Percentiles rank a stretch among this genome's conserved stretches.
Evolutionary conservation across 2,329 filamentous ascomycete genomes (phyloP).

Genomic region (Penicillium concentricum): DNA sequence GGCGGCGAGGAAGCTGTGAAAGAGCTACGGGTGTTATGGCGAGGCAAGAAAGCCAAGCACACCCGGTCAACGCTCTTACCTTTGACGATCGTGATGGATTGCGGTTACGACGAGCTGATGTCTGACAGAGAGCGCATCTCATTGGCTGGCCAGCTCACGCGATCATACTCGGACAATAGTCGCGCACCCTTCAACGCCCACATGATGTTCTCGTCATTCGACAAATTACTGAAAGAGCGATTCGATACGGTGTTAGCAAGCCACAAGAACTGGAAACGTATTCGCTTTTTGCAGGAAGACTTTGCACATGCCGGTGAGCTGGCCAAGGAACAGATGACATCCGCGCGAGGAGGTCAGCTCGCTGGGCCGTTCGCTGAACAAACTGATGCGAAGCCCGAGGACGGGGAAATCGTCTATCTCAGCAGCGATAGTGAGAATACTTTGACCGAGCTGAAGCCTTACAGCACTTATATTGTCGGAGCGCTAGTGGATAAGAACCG

Average conservation of each 20-base stretch:
- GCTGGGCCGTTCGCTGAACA: slow-evolving; percentile 57
- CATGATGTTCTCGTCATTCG: slow-evolving; percentile 75
- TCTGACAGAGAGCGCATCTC: slow-evolving; percentile 80
- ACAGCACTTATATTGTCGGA: slow-evolving; percentile 89
- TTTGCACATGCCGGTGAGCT: slow-evolving; percentile 68
- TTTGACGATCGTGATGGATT: slow-evolving; percentile 81
- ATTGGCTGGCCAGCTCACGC: slow-evolving; percentile 76
- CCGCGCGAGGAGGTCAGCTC: slow-evolving; percentile 55
- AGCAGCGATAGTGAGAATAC: slow-evolving; percentile 88
- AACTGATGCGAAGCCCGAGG: slow-evolving; percentile 32
- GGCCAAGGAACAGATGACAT: slow-evolving; percentile 67
- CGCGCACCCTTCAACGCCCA: slow-evolving; percentile 66
- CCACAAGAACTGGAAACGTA: slow-evolving; percentile 76
- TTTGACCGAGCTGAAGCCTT: slow-evolving; percentile 76
- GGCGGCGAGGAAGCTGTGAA: slow-evolving; percentile 26
- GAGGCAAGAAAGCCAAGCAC: slow-evolving; percentile 25
- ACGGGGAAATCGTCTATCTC: slow-evolving; percentile 76
- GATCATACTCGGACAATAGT: slow-evolving; percentile 86
- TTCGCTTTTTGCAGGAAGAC: slow-evolving; percentile 70
- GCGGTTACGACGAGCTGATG: slow-evolving; percentile 90
- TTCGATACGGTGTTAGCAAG: slow-evolving; percentile 76
- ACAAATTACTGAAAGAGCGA: slow-evolving; percentile 69
- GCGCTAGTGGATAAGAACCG: slow-evolving; percentile 95
- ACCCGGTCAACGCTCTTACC: slow-evolving; percentile 61
- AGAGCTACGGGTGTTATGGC: slow-evolving; percentile 28